These are phyloP conservation scores for Fraxinus angustifolia DNA, from an alignment of 305 asterid genomes.

Conservation along the genomic window DNA sequence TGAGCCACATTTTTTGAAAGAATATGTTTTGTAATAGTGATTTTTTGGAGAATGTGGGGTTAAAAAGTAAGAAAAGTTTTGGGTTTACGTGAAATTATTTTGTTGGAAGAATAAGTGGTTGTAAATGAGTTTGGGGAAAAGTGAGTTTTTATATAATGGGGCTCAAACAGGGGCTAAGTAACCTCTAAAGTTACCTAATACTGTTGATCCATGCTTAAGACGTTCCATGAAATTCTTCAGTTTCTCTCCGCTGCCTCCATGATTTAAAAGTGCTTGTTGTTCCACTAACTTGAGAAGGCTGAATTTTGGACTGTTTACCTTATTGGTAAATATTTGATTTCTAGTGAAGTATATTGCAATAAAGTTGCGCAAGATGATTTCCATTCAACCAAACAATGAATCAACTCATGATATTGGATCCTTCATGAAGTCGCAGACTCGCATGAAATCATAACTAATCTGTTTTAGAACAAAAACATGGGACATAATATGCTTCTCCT, in stretches of 20 bases:
- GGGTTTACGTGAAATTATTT: not conserved
- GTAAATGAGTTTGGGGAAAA: not conserved
- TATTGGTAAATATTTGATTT: not conserved
- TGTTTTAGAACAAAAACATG: not conserved
- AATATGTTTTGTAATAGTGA: not conserved
- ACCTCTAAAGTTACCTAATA: not conserved
- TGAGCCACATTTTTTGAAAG: not conserved
- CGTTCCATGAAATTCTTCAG: not conserved
- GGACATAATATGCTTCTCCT: not conserved
- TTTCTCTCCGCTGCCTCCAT: not conserved
- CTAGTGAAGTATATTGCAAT: not conserved
- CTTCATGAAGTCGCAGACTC: not conserved
- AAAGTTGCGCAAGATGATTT: not conserved
- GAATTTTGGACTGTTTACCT: not conserved
- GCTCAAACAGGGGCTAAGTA: not conserved
- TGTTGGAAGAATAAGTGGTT: not conserved
- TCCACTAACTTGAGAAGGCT: not conserved
- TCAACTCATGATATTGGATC: slow-evolving; percentile 1
- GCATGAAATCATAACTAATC: not conserved
- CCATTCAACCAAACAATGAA: not conserved
- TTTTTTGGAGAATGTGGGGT: not conserved
- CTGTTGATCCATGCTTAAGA: not conserved
- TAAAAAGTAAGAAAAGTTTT: not conserved
- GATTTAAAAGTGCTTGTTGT: not conserved
- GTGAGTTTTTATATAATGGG: not conserved